Evolutionary conservation across 768 basidiomycete species (phyloP), one percentile per base, ranked within the genome.

Genomic region (Phylloporus arenicola): DNA sequence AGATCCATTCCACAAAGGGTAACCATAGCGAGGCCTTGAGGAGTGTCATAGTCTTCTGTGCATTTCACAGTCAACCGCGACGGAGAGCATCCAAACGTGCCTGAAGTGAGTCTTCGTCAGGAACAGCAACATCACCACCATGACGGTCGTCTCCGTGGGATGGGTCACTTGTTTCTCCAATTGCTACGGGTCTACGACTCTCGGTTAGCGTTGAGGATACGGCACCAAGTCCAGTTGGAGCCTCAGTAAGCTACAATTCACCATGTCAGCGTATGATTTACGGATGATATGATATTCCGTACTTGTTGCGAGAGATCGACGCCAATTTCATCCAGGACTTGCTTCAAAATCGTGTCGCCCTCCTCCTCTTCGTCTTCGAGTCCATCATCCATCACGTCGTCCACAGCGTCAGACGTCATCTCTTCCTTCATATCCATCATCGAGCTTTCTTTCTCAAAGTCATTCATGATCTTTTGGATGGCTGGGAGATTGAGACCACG

Each of bases 351-450:
- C 75, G 89, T 88, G 64, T 98, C 94, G 13, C 93, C 84, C 63
- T 97, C 96, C 55, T 87, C 88, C 59, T 97, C 96, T 69, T 98
- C 95, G 45, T 95, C 95, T 61, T 94, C 94, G 27, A 70, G 71
- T 13, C 92, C 93, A 29, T 88, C 86, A 56, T 94, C 91, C 87
- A 97, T 95, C 43, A 88, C 94, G 60, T 97, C 95, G 69, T 98
- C 96, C 14, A 98, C 88, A 13, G 92, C 88, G 53, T 98, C 96
- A 19, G 89, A 91, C 96, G 97, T 99, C 90, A 98, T 97, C 68
- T 96, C 95, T 71, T 97, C 96, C 68, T 97, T 99, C 96, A 99
- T 98, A 70, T 99, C 96, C 96, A 99, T 99, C 71, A 86, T 92
- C 5, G 92, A 83, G 59, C 88, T 95, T 71, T 99, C 96, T 62